Evolutionary conservation across 495 filamentous ascomycete species (phyloP).

Genomic region (Penicillium maclennaniae): DNA sequence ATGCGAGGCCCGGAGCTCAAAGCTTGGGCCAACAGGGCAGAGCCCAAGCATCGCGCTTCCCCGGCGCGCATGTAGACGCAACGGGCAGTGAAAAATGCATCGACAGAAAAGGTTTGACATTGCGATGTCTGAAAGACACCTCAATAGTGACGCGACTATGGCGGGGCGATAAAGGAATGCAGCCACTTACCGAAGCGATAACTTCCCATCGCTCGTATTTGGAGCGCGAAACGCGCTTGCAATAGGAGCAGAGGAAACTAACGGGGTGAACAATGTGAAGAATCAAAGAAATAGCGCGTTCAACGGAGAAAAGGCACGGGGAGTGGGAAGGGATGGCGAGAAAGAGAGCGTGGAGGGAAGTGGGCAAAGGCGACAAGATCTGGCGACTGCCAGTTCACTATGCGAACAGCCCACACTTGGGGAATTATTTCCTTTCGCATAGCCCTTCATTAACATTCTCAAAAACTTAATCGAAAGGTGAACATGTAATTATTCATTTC

Average conservation of each 20-base stretch:
- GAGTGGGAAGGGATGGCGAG: background rate
- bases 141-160: background rate
- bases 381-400: background rate
- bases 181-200: constrained; percentile 20
- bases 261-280: background rate
- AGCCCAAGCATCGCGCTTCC: background rate
- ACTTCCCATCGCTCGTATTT: constrained; percentile 3
- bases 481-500: background rate
- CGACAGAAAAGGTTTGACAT: background rate
- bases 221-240: background rate
- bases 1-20: background rate
- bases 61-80: background rate
- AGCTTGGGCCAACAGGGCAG: background rate
- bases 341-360: background rate
- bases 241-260: background rate
- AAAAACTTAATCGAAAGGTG: background rate
- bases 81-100: background rate
- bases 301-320: background rate
- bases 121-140: background rate
- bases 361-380: background rate
- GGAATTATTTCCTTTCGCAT: background rate
- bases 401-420: background rate
- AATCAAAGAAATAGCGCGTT: background rate
- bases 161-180: background rate
- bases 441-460: background rate